Evolutionary conservation across 495 filamentous ascomycete genomes (phyloP).

Genomic region (Gamarada debralockiae): DNA sequence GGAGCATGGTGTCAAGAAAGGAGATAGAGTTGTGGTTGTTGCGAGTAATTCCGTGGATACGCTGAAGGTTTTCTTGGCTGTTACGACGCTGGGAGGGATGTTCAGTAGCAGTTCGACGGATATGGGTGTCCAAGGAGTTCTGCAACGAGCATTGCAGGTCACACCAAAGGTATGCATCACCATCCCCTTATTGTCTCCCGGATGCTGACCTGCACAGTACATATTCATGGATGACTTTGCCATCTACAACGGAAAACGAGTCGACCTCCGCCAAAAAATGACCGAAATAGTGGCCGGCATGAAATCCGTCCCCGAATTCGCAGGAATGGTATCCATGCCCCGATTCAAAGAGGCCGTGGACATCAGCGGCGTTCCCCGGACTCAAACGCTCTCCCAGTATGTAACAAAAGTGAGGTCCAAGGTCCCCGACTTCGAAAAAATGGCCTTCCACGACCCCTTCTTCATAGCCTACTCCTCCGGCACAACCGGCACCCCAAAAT

Average conservation of each 20-base stretch:
- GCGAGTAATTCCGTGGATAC: constrained; percentile 73
- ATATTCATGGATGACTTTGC: constrained; percentile 77
- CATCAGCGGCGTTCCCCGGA: constrained; percentile 48
- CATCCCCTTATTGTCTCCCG: background rate
- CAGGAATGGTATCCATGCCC: constrained; percentile 60
- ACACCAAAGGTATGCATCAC: constrained; percentile 42
- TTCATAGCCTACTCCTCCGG: constrained; percentile 69
- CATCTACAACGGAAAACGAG: constrained; percentile 72
- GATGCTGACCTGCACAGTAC: constrained; percentile 32
- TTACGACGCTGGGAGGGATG: constrained; percentile 61
- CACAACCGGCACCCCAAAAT: constrained; percentile 72
- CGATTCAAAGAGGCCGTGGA: constrained; percentile 59
- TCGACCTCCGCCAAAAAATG: constrained; percentile 72
- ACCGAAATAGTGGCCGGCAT: constrained; percentile 59
- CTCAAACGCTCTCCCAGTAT: constrained; percentile 50
- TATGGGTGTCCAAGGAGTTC: constrained; percentile 72
- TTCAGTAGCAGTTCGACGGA: constrained; percentile 73
- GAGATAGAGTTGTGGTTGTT: constrained; percentile 69
- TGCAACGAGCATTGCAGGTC: constrained; percentile 70
- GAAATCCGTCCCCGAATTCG: constrained; percentile 51
- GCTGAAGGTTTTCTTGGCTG: constrained; percentile 59
- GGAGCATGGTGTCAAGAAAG: constrained; percentile 56
- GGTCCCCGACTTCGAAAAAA: constrained; percentile 50
- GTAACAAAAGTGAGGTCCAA: constrained; percentile 37
- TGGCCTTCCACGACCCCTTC: constrained; percentile 66